phyloP scores from a whole-genome alignment of 106 monocot genomes.

The Dioscorea alata region DNA sequence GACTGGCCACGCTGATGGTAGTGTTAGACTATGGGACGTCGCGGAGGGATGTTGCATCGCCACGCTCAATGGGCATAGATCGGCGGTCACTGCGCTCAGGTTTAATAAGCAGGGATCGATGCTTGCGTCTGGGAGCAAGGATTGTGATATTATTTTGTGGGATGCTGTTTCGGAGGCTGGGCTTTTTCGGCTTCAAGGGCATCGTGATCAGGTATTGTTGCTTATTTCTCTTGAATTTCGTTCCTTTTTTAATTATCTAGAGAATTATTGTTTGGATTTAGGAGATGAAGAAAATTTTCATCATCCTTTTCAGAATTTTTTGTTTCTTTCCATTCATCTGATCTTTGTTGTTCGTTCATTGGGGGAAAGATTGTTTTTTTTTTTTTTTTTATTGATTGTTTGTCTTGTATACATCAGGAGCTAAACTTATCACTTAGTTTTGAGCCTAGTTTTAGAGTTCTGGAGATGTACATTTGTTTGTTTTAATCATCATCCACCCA shows the following conservation, averaged over 20 bases:
- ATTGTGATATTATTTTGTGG: constrained; percentile 88
- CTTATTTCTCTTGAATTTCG: not conserved
- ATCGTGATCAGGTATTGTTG: constrained; percentile 67
- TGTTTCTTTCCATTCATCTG: not conserved
- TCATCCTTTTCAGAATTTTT: not conserved
- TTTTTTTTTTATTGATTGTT: not conserved
- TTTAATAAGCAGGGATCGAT: constrained; percentile 43
- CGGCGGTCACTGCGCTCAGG: constrained; percentile 63
- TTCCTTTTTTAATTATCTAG: not conserved
- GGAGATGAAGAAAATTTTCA: not conserved
- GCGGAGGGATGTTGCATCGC: constrained; percentile 52
- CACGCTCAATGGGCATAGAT: constrained; percentile 80
- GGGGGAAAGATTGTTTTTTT: not conserved
- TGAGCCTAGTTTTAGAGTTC: too few species aligned
- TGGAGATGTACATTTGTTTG: too few species aligned
- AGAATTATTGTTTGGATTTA: too few species aligned
- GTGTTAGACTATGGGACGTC: constrained; percentile 85
- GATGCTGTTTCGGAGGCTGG: constrained; percentile 81
- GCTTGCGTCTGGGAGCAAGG: constrained; percentile 90
- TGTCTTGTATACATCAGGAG: too few species aligned
- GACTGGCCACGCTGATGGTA: constrained; percentile 82
- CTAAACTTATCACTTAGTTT: too few species aligned
- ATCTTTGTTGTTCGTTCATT: not conserved
- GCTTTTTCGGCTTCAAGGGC: constrained; percentile 70
- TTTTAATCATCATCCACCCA: too few species aligned